Evolutionary conservation across 257 asterid species (phyloP).

Genomic region (Salvia hispanica): DNA sequence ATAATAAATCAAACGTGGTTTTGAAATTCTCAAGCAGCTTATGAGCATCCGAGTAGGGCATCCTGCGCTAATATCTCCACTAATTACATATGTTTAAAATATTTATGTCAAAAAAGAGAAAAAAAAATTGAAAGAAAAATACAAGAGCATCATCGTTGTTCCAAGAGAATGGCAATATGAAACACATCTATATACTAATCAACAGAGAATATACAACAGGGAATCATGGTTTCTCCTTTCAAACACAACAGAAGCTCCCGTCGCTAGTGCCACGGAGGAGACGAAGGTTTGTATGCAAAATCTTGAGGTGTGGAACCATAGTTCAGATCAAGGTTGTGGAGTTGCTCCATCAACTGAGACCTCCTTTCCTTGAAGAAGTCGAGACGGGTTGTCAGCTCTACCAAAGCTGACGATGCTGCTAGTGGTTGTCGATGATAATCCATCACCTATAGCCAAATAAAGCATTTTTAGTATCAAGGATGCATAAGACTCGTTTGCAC

Average conservation of each 20-base stretch:
- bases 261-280: slow-evolving; percentile 81
- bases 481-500: no score
- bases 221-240: slow-evolving; percentile 10
- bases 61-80: slow-evolving; percentile 29
- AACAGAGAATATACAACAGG: slow-evolving; percentile 36
- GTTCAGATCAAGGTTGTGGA: slow-evolving; percentile 79
- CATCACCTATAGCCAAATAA: slow-evolving; percentile 45
- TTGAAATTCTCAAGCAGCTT: slow-evolving; percentile 1
- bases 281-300: slow-evolving; percentile 64
- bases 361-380: slow-evolving; percentile 97
- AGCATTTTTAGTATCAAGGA: neutral
- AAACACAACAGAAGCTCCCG: slow-evolving; percentile 25
- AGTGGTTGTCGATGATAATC: slow-evolving; percentile 69
- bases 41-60: slow-evolving; percentile 8
- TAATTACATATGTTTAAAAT: slow-evolving; percentile 38
- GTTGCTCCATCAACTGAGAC: slow-evolving; percentile 97
- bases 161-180: slow-evolving; percentile 26
- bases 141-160: slow-evolving; percentile 7
- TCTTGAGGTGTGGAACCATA: slow-evolving; percentile 67
- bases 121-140: neutral
- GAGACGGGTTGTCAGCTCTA: slow-evolving; percentile 87
- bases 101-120: neutral
- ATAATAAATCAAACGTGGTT: no score
- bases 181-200: slow-evolving; percentile 35
- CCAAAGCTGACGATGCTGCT: slow-evolving; percentile 77